A percentile compares a stretch with the other conserved stretches of the same genome.
Evolutionary conservation across 768 basidiomycete genomes (phyloP).

Genomic region (Collybiopsis luxurians): DNA sequence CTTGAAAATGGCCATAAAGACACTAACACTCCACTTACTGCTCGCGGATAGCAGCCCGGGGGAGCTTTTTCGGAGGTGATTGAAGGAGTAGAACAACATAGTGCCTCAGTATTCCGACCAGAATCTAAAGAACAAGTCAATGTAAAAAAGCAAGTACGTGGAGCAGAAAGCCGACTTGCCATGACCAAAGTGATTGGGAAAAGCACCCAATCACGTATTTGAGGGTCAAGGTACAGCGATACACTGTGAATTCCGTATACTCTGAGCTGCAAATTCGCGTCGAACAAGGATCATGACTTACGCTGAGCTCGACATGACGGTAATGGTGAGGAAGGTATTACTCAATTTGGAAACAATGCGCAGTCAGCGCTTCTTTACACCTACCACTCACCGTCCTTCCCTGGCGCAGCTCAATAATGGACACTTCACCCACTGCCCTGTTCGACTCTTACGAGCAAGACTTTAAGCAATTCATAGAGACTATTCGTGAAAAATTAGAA

Average conservation of each 20-base stretch:
- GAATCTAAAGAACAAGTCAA: conserved; percentile 50
- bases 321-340: conserved; percentile 1
- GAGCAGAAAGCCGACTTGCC: conserved; percentile 46
- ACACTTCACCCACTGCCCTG: conserved; percentile 79
- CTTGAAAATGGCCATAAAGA: conserved; percentile 4
- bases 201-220: conserved; percentile 92
- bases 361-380: not conserved
- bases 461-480: conserved; percentile 77
- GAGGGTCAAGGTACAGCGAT: conserved; percentile 82
- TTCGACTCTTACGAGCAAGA: conserved; percentile 93
- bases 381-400: conserved; percentile 23
- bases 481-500: conserved; percentile 76
- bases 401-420: conserved; percentile 52
- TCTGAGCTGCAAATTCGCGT: too few relatives aligned
- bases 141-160: not conserved
- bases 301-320: conserved; percentile 44
- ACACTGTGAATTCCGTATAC: conserved; percentile 30
- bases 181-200: conserved; percentile 98
- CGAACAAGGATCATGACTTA: conserved; percentile 24
- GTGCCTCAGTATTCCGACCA: conserved; percentile 90
- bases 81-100: conserved; percentile 88
- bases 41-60: conserved; percentile 81
- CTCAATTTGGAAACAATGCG: not conserved
- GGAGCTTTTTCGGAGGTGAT: conserved; percentile 75
- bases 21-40: conserved; percentile 58